These are phyloP conservation scores for Geosmithia putterillii DNA, from an alignment of 2,329 filamentous ascomycete species.

Conservation along the genomic window DNA sequence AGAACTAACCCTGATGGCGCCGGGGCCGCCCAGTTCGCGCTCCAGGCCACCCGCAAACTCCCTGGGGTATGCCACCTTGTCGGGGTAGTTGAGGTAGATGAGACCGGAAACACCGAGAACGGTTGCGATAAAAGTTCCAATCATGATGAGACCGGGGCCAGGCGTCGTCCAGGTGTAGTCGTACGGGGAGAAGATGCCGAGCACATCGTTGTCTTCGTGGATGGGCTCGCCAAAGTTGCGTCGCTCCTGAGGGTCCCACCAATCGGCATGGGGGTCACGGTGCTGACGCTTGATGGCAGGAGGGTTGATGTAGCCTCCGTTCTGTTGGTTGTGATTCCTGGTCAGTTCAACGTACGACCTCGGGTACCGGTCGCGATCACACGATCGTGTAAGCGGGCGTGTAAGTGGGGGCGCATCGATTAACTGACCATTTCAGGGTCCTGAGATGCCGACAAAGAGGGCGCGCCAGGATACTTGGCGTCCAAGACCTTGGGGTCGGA, in stretches of 20 bases:
- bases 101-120: constrained; percentile 54
- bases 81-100: constrained; percentile 60
- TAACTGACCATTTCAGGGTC: constrained; percentile 53
- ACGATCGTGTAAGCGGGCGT: not conserved
- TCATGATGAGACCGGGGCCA: constrained; percentile 54
- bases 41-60: constrained; percentile 64
- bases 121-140: constrained; percentile 53
- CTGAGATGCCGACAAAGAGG: constrained; percentile 41
- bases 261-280: constrained; percentile 84
- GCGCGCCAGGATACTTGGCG: constrained; percentile 37
- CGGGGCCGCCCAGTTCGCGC: constrained; percentile 60
- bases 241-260: constrained; percentile 97
- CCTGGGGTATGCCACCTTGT: constrained; percentile 55
- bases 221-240: constrained; percentile 94
- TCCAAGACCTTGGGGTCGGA: constrained; percentile 34
- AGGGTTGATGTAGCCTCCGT: constrained; percentile 75
- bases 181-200: constrained; percentile 81
- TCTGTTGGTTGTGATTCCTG: constrained; percentile 37
- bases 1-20: constrained; percentile 50
- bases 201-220: constrained; percentile 89
- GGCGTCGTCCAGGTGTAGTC: constrained; percentile 76
- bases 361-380: not conserved
- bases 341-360: no score
- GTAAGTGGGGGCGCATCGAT: not conserved
- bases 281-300: constrained; percentile 74